Evolutionary conservation across 179 eudicot genomes (phyloP).

Genomic region (Drosera spatulata): DNA sequence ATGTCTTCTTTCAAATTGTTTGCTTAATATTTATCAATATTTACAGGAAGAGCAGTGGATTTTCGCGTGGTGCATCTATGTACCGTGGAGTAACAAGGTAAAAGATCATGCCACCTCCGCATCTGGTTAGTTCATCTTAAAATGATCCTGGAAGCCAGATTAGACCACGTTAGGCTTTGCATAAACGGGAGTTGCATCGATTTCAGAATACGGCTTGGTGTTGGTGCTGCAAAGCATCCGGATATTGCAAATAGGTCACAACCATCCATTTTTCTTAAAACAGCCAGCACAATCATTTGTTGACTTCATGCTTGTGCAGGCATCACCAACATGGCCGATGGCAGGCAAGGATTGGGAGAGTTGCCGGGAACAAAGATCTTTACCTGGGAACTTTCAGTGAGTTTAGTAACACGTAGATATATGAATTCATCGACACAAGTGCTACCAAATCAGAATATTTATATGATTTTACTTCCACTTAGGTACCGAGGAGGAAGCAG

Average conservation of each 20-base stretch:
- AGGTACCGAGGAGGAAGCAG: conserved; percentile 99
- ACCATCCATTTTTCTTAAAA: no score
- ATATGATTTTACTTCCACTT: neutral
- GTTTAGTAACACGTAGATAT: conserved; percentile 4
- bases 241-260: no score
- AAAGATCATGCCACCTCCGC: neutral
- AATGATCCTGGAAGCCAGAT: no score
- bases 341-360: conserved; percentile 33
- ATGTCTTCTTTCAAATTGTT: neutral
- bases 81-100: conserved; percentile 93
- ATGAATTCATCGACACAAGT: neutral
- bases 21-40: neutral
- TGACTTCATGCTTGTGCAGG: conserved; percentile 12
- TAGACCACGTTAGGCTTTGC: no score
- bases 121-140: no score
- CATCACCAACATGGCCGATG: conserved; percentile 91
- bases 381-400: conserved; percentile 95
- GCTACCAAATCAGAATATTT: no score
- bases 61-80: conserved; percentile 31
- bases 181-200: no score
- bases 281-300: no score
- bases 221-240: no score
- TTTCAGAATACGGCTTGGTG: no score
- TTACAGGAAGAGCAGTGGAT: conserved; percentile 90
- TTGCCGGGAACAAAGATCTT: conserved; percentile 96